Percentiles rank a stretch among this genome's conserved stretches.
phyloP scores from a whole-genome alignment of 2,329 filamentous ascomycete species.

The Parascedosporium putredinis region DNA sequence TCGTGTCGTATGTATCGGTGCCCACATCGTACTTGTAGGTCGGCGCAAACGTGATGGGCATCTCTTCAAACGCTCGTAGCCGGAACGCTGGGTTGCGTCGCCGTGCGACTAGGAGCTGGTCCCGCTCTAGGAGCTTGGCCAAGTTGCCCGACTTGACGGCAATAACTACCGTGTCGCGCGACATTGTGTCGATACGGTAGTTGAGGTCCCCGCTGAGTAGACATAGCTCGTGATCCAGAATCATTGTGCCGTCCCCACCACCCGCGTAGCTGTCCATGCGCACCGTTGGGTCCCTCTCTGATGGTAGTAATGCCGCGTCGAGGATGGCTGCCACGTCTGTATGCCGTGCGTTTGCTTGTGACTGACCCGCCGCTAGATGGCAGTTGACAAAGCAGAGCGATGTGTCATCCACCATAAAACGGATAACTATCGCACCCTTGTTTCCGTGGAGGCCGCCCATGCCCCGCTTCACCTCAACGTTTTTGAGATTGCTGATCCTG shows the following conservation, averaged over 20 bases:
- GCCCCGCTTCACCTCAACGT: constrained; percentile 82
- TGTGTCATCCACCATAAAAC: constrained; percentile 89
- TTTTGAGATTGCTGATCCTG: constrained; percentile 67
- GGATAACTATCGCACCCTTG: constrained; percentile 83
- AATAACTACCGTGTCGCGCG: constrained; percentile 80
- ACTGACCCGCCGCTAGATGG: constrained; percentile 89
- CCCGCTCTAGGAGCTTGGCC: constrained; percentile 76
- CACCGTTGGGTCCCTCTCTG: constrained; percentile 54
- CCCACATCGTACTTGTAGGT: constrained; percentile 99
- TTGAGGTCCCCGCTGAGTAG: constrained; percentile 94
- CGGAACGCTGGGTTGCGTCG: constrained; percentile 85
- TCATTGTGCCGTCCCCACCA: constrained; percentile 90
- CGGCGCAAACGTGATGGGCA: constrained; percentile 81
- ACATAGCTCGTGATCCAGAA: constrained; percentile 96
- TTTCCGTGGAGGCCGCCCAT: constrained; percentile 95
- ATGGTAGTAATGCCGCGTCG: constrained; percentile 64
- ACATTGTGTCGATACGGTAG: constrained; percentile 96
- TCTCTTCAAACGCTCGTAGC: constrained; percentile 80
- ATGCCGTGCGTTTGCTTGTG: constrained; percentile 81
- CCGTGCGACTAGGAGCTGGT: constrained; percentile 81
- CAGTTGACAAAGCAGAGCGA: constrained; percentile 96
- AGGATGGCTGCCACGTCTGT: constrained; percentile 87
- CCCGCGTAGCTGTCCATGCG: constrained; percentile 73
- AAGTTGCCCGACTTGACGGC: constrained; percentile 76
- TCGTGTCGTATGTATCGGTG: constrained; percentile 85